Evolutionary conservation across 1,139 yeast genomes (phyloP).

Genomic region (Suhomyces bolitotheri): DNA sequence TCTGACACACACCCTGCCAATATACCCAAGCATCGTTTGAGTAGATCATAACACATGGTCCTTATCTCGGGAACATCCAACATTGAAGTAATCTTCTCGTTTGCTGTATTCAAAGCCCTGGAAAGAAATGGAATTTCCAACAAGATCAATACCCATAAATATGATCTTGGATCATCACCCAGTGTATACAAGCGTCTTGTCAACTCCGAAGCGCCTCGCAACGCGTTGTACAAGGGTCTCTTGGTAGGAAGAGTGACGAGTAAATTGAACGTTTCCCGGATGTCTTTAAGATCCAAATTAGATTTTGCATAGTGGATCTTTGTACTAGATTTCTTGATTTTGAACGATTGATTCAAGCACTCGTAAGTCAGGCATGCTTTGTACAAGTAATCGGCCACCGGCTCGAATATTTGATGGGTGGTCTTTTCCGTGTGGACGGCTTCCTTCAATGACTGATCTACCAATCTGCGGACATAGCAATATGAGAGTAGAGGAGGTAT

Average conservation of each 20-base stretch:
- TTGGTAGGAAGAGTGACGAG: conserved; percentile 56
- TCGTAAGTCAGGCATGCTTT: conserved; percentile 41
- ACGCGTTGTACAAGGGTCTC: conserved; percentile 55
- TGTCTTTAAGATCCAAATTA: conserved; percentile 48
- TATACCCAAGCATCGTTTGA: conserved; percentile 67
- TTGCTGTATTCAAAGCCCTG: conserved; percentile 32
- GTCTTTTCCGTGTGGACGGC: conserved; percentile 14
- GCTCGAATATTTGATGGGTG: conserved; percentile 47
- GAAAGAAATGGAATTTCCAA: conserved; percentile 62
- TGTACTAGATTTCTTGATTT: conserved; percentile 22
- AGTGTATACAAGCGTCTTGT: conserved; percentile 46
- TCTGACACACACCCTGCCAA: conserved; percentile 51
- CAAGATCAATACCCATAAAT: conserved; percentile 60
- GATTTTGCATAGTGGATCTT: conserved; percentile 38
- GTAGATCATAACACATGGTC: conserved; percentile 58
- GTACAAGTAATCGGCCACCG: conserved; percentile 47
- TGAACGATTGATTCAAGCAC: conserved; percentile 53
- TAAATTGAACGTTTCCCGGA: conserved; percentile 42
- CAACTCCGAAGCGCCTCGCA: conserved; percentile 49
- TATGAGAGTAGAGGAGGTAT: conserved; percentile 28
- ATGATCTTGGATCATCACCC: conserved; percentile 34
- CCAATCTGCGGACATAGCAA: conserved; percentile 27
- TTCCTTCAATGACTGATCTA: conserved; percentile 29
- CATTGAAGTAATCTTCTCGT: conserved; percentile 24
- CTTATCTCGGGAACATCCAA: conserved; percentile 54